Base-by-base conservation (phyloP, 176 grass and related monocot genomes). In the Bonia amplexicaulis region DNA sequence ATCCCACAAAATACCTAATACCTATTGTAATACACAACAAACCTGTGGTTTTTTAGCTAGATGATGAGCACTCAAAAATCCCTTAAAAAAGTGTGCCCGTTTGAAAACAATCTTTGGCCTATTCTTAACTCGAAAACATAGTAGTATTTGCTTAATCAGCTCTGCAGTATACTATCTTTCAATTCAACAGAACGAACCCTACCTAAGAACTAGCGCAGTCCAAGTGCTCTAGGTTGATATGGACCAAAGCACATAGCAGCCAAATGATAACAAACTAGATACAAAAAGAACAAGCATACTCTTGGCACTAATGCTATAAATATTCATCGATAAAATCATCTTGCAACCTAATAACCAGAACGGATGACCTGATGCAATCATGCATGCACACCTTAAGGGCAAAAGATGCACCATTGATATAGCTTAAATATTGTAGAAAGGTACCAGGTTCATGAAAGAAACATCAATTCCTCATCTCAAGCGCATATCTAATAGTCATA, bases 381-480 rank as follows among this genome's bases (percentile, higher is more conserved):
- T 44, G 63, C 40, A 67, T 10, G 69, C 52, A 52, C 42, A 80
- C 41, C 41, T 10, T 45, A 62, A 80, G 55, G 42, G 7, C 42
- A 74, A 74, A 39, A 64, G 48, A 70, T 54, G 61, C 58, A 55
- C 59, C 40, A n/a, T 51, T 74, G 33, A 76, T 41, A 74, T 87
- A 62, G 25, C 59, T 74, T 66, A 59, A 52, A 76, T 42, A 80
- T 69, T 62, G 55, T 37, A 84, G 61, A 42, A 79, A 58, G 46
- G 35, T 87, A 90, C 61, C 80, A 83, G 54, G 63, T 81, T 53
- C 81, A 76, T 7, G 51, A 69, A 84, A 77, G 75, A 88, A 85
- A 85, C 76, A 91, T 48, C 70, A 71, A 44, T 71, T 75, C 54
- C 70, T 63, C 85, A 63, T 65, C 35, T 76, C 85, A 84, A 65